Evolutionary conservation across 768 basidiomycete species (phyloP), one percentile per base, ranked within the genome.

Genomic region (Coprinopsis marcescibilis): DNA sequence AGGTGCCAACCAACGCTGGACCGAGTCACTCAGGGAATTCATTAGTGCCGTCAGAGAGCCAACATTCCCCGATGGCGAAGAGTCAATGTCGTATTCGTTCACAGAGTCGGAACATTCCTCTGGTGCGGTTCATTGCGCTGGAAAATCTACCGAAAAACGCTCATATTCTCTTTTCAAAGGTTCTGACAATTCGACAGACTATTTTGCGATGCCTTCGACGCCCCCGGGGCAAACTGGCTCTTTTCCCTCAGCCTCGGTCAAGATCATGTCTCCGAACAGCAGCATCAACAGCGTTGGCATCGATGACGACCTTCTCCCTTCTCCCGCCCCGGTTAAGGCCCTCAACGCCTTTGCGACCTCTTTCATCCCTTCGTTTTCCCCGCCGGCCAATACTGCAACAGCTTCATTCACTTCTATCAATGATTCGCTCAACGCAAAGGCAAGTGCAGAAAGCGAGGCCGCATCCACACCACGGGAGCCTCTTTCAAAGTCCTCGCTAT

Each of bases 131-230:
- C n/a, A n/a, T n/a, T n/a, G n/a, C n/a, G 24, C 17, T 17, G 35
- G 35, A 27, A 24, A 24, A 4, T 30, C 30, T 23, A 40, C 21
- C 8, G 4, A 4, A 14, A 12, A 4, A 20, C 10, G 4, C 17
- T 6, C 41, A 27, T 4, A 43, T 4, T 4, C 26, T 43, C 30
- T 43, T 17, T 27, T 6, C 30, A 43, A 27, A 49, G 48, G 41
- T 15, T 49, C 48, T 17, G 48, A 42, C n/a, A 30, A 49, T 26
- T 49, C 48, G 8, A 23, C 71, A 27, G 65, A 69, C 32, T 77
- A 73, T 2, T 62, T 68, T 39, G 66, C 71, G 4, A 66, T 68
- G 52, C 77, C 77, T 15, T 66, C 69, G 15, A 78, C 77, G 8
- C 77, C 78, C 10, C 71, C 69, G 23, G 19, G 7, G 33, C 35